Conservation (phyloP, 805 yeast species). For the Hanseniaspora valbyensis region DNA sequence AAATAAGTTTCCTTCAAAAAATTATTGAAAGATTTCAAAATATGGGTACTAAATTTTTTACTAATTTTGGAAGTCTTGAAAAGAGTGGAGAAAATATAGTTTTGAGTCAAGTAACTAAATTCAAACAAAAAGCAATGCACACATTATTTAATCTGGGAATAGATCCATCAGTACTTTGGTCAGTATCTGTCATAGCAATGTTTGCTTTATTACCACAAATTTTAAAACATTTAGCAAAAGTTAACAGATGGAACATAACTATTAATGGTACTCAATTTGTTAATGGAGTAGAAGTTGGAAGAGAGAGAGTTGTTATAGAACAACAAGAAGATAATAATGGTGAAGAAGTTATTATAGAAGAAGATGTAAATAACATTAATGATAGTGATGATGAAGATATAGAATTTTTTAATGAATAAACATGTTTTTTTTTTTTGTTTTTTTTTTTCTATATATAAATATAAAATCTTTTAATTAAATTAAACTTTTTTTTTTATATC, state of each 20-base stretch:
- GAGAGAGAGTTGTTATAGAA: neutral
- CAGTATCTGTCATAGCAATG: neutral
- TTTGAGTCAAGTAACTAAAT: neutral
- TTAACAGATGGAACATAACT: conserved; percentile 1
- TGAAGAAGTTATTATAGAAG: neutral
- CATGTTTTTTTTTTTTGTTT: too few species aligned
- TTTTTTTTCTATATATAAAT: too few species aligned
- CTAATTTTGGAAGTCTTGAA: neutral
- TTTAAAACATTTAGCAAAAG: neutral
- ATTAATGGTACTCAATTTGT: conserved; percentile 5
- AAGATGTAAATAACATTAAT: conserved; percentile 20
- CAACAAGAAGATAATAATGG: neutral
- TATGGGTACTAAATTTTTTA: neutral
- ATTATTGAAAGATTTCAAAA: neutral
- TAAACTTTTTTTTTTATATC: neutral
- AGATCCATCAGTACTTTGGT: neutral
- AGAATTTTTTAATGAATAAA: neutral
- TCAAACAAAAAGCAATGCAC: neutral
- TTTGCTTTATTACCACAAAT: neutral
- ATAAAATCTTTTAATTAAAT: neutral
- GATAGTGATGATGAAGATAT: conserved; percentile 21
- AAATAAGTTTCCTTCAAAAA: neutral
- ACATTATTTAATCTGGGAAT: neutral
- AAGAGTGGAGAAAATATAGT: neutral
- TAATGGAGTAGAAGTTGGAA: neutral